Evolutionary conservation across 345 rosid species (phyloP).

Genomic region (Capsella bursapastoris): DNA sequence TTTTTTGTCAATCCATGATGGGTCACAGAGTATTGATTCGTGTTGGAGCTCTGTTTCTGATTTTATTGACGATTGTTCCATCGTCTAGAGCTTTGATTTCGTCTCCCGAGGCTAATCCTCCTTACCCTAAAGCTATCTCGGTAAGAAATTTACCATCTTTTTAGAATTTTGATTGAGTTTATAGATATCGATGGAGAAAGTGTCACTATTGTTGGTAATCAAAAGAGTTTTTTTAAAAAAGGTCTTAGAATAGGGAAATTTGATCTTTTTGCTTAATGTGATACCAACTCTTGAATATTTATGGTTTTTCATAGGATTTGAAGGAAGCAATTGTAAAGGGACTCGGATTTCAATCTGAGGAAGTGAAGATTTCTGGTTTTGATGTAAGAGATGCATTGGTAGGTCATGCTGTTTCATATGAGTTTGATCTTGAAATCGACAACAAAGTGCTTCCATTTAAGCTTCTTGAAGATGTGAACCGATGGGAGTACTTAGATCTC

Average conservation of each 20-base stretch:
- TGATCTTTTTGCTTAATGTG: neutral
- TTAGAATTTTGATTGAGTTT: neutral
- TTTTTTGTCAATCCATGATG: conserved; percentile 34
- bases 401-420: conserved; percentile 85
- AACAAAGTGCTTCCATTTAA: conserved; percentile 71
- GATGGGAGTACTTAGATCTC: conserved; percentile 90
- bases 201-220: neutral
- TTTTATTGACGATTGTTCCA: conserved; percentile 47
- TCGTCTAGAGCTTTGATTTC: conserved; percentile 50
- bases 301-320: conserved; percentile 63
- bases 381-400: conserved; percentile 82
- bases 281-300: neutral
- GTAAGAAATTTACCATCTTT: conserved; percentile 48
- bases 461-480: conserved; percentile 88
- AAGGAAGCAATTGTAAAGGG: conserved; percentile 87
- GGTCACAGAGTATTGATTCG: conserved; percentile 22
- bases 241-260: neutral
- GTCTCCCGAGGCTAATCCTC: conserved; percentile 48
- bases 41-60: conserved; percentile 42
- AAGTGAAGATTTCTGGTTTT: conserved; percentile 76
- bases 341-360: conserved; percentile 76
- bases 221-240: neutral
- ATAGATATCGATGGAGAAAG: neutral
- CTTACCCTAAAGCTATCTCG: conserved; percentile 75
- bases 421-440: conserved; percentile 76